Percentiles rank a stretch among this genome's conserved stretches.
Evolutionary conservation across 2,329 filamentous ascomycete genomes (phyloP).

Genomic region (Ophiostoma perfectum): DNA sequence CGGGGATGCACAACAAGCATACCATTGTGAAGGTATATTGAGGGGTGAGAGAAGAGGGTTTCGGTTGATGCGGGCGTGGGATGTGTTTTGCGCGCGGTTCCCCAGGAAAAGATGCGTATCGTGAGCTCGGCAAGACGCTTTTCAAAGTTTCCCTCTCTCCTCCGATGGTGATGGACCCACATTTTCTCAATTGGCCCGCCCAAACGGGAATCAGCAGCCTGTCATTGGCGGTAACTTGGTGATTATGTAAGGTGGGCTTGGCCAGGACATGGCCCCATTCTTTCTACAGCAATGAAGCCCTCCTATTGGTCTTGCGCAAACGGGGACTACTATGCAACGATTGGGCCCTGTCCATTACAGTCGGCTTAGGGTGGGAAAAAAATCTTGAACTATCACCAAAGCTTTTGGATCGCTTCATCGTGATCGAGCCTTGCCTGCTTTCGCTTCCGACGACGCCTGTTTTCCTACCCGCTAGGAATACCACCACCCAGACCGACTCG

Average conservation of each 20-base stretch:
- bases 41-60: slow-evolving; percentile 4
- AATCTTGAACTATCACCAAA: slow-evolving; percentile 13
- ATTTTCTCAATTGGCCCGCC: slow-evolving; percentile 16
- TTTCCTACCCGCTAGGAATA: neutral
- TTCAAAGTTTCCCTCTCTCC: slow-evolving; percentile 14
- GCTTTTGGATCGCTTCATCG: neutral
- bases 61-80: slow-evolving; percentile 8
- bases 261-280: neutral
- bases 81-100: neutral
- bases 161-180: slow-evolving; percentile 6
- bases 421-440: neutral
- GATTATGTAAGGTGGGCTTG: slow-evolving; percentile 18
- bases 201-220: slow-evolving; percentile 23
- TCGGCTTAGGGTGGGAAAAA: slow-evolving; percentile 13
- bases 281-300: neutral
- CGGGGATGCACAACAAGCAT: slow-evolving; percentile 27
- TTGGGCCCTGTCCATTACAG: neutral
- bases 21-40: slow-evolving; percentile 45
- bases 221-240: neutral
- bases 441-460: neutral
- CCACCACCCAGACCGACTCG: neutral
- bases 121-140: slow-evolving; percentile 15
- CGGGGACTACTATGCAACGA: neutral
- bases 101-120: neutral
- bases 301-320: slow-evolving; percentile 15